Base-by-base conservation (phyloP, 805 yeast species). In the Yamadazyma olivae region DNA sequence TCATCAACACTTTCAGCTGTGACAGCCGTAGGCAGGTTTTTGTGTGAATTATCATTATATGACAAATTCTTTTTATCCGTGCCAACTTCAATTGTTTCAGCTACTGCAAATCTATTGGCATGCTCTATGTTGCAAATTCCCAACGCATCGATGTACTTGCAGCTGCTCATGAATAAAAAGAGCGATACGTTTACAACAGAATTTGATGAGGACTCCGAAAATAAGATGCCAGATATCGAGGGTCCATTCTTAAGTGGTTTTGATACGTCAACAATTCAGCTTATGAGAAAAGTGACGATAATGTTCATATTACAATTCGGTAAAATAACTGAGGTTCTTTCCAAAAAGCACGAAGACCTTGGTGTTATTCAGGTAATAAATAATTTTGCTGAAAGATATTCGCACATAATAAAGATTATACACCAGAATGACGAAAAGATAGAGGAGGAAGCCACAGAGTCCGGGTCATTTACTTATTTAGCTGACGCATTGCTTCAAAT, bases 21-120 rank as follows among this genome's bases (percentile, higher is more conserved):
- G 19, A 64, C 76, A 19, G 81, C 79, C 3, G 71, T 76, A 24
- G 67, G 70, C 18, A 61, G 78, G 28, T 77, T 77, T 45, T 64
- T 79, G 26, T 70, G 79, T 46, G 82, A 78, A 49, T 51, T 77
- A 17, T 60, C 80, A 1, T 47, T 75, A 19, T 77, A 76, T 45
- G 73, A 75, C 36, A 64, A 73, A 37, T 65, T 59, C 39, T 75
- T 71, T 43, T 45, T 77, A 40, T 57, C 65, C 6, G 60, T 70
- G 33, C 66, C 74, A 8, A 49, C 74, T 1, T 69, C 79, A 1
- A 51, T 74, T 16, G 64, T 74, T 17, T 66, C 82, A 1, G 53
- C 71, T 16, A 59, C 79, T 2, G 75, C 78, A 20, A 68, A 73
- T 41, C 49, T 76, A 35, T 41, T 78, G 38, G 79, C 83, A 9